Percentiles rank a stretch among this genome's conserved stretches.
phyloP scores from a whole-genome alignment of 345 rosid genomes.

The Lepidium didymum region DNA sequence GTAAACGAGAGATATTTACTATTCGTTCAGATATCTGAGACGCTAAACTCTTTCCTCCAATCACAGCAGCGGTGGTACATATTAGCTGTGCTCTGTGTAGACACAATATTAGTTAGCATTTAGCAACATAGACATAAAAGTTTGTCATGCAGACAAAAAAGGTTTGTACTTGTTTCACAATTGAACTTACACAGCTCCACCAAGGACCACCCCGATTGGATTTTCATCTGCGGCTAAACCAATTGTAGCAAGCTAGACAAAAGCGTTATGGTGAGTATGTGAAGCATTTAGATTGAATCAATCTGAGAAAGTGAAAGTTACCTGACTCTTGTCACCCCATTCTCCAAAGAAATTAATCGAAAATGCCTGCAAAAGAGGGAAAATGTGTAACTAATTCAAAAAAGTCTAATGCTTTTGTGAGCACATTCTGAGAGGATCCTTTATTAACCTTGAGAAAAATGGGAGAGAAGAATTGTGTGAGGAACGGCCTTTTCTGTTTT shows the following conservation, averaged over 20 bases:
- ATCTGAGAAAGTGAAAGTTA: conserved; percentile 14
- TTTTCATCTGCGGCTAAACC: conserved; percentile 98
- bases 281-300: not conserved
- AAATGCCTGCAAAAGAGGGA: conserved; percentile 64
- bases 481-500: conserved; percentile 69
- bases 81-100: conserved; percentile 69
- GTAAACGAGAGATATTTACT: conserved; percentile 18
- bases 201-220: conserved; percentile 84
- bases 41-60: conserved; percentile 98
- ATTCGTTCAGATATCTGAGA: conserved; percentile 93
- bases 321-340: conserved; percentile 99
- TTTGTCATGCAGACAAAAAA: not conserved
- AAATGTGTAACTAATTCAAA: conserved; percentile 12
- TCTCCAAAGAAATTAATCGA: conserved; percentile 95
- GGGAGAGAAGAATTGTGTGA: conserved; percentile 77
- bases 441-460: conserved; percentile 70
- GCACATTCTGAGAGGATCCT: not conserved
- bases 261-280: conserved; percentile 15
- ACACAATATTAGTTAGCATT: not conserved
- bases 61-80: conserved; percentile 90
- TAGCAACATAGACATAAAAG: not conserved
- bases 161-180: not conserved
- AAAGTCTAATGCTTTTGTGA: not conserved
- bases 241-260: conserved; percentile 80
- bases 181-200: conserved; percentile 73